Conservation (phyloP, 2,329 filamentous ascomycete species). For the Elsinoe ampelina region DNA sequence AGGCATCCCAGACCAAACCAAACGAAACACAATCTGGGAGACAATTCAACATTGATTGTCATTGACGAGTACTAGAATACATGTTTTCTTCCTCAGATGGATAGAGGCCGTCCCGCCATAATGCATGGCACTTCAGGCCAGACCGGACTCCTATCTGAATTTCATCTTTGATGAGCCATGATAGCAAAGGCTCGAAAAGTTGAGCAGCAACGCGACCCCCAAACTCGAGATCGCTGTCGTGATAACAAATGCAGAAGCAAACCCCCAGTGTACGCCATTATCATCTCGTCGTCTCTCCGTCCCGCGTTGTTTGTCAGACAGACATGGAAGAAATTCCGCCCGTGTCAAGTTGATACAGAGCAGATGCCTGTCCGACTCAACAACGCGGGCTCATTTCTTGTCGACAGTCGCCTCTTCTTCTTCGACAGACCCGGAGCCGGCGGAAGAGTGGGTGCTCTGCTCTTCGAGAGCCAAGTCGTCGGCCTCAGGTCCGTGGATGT, state of each 20-base stretch:
- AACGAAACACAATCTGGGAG: background rate
- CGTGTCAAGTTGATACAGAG: background rate
- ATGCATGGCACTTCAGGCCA: background rate
- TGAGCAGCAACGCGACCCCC: background rate
- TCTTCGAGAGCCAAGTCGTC: slow-evolving; percentile 44
- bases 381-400: slow-evolving; percentile 24
- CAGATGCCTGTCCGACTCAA: background rate
- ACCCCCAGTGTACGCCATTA: background rate
- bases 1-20: background rate
- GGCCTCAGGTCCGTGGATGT: slow-evolving; percentile 57
- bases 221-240: background rate
- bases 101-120: background rate
- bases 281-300: slow-evolving; percentile 1
- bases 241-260: slow-evolving; percentile 6
- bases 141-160: background rate
- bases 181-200: background rate
- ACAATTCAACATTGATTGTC: background rate
- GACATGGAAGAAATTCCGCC: background rate
- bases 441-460: slow-evolving; percentile 37
- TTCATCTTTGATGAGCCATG: slow-evolving; percentile 1
- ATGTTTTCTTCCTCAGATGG: slow-evolving; percentile 12
- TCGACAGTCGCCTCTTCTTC: slow-evolving; percentile 42
- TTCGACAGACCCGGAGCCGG: slow-evolving; percentile 49
- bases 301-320: slow-evolving; percentile 1
- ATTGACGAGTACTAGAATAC: slow-evolving; percentile 8